Evolutionary conservation across 2,329 filamentous ascomycete species (phyloP), one percentile per base, ranked within the genome.

Genomic region (Beauveria caledonica): DNA sequence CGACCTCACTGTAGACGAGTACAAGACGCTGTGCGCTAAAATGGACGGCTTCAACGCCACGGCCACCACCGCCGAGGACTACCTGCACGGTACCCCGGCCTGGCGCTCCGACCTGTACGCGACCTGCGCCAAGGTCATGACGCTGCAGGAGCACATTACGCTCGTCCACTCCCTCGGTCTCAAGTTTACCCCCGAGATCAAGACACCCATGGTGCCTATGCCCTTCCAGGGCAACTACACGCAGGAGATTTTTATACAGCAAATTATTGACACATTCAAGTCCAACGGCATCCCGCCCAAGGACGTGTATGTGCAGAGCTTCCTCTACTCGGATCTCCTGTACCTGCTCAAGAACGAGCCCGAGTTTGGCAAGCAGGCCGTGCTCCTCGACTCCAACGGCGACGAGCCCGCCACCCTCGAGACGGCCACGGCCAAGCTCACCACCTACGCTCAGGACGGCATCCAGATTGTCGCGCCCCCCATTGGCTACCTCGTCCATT

Each of bases 201-300:
- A 90, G 77, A 83, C 82, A 0, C 86, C 83, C 40, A 76, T 82
- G 65, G 83, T 89, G n/a, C 68, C 77, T n/a, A 89, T 90, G 86
- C 87, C 87, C 0, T 90, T 87, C 69, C 68, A 76, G 48, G 78
- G 77, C 33, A 69, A 78, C 68, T 89, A 88, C 75, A 89, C 86
- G 0, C 85, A 88, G 68, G 73, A 83, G 65, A 73, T 77, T 66
- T 89, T 83, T 68, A 82, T 83, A 0, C 84, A 87, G 72, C 84
- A 89, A 70, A 73, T 89, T 62, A 78, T 87, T 60, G 79, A 87
- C 67, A 79, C 82, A 58, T 86, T 85, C 74, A 77, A 78, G 62
- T 69, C 71, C 1, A 78, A 79, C 17, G 75, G 77, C 25, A 80
- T 88, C 69, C 70, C 77, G 61, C 76, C 82, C 0, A 69, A 71